Evolutionary conservation across 2,329 filamentous ascomycete genomes (phyloP), one percentile per base, ranked within the genome.

Genomic region (Exophiala sp.): DNA sequence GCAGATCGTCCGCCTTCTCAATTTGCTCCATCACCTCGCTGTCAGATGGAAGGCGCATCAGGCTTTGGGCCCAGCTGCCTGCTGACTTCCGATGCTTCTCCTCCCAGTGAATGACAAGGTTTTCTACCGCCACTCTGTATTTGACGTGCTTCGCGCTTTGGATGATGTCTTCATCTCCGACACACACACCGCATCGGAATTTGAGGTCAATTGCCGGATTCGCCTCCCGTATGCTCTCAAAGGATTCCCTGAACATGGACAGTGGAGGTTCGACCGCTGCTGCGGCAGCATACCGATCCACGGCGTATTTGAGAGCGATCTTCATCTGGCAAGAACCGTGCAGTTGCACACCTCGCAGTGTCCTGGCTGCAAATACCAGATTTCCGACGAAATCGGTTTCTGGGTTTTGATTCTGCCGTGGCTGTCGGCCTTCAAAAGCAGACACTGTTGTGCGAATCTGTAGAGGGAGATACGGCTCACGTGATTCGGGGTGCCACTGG

Each of bases 401-500:
- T 21, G 48, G 18, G n/a, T 49, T 39, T n/a, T 47, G 47, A 24
- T 38, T 42, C 4, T 32, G 23, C 5, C 35, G 43, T 8, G 48
- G 53, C 22, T 24, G 32, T 6, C 60, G 55, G 2, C 50, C 56
- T 23, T 55, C 53, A 44, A 37, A 37, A 3, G 34, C 34, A 19
- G 34, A 37, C 14, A 19, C 18, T 6, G 34, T 37, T 5, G 14
- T 37, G 34, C 34, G 34, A 13, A 37, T 47, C 56, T 21, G 53
- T 52, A 44, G 64, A 63, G 2, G 57, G 53, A 18, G 60, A 62
- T 37, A 37, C 3, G 56, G 45, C 7, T 46, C 41, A 22, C 41
- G 40, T 16, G 57, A 55, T 18, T 60, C 50, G 3, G 61, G 60
- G 44, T 66, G 53, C 64, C 64, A 67, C 11, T 52, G 30, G 14